phyloP scores from a whole-genome alignment of 1,284 basidiomycete species.

The Volvariella volvacea region DNA sequence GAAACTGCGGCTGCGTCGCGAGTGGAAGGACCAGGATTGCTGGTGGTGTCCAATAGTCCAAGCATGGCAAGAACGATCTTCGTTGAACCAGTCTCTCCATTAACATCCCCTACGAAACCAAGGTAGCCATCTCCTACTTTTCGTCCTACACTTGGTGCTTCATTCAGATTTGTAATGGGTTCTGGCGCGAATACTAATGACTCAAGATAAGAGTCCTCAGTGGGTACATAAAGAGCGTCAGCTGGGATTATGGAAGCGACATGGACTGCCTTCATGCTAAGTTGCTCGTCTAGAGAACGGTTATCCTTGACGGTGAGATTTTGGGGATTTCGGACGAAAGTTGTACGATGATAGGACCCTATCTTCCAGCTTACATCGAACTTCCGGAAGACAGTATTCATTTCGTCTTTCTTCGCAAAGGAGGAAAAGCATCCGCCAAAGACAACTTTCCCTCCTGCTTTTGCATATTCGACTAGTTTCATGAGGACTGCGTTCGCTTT shows the following conservation, averaged over 20 bases:
- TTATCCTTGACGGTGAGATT: constrained; percentile 18
- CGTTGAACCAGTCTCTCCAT: constrained; percentile 22
- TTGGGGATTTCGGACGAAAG: constrained; percentile 19
- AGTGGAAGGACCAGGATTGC: constrained; percentile 2
- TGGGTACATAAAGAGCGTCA: constrained; percentile 21
- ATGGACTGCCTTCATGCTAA: constrained; percentile 30
- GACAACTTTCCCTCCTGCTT: constrained; percentile 26
- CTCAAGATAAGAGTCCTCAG: constrained; percentile 16
- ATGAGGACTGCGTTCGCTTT: constrained; percentile 15
- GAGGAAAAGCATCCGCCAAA: constrained; percentile 26
- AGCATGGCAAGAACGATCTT: constrained; percentile 26
- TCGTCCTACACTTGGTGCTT: constrained; percentile 22
- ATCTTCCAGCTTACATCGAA: constrained; percentile 28
- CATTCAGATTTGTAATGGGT: constrained; percentile 13
- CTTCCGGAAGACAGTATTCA: constrained; percentile 19
- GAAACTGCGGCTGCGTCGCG: no score
- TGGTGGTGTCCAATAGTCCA: constrained; percentile 19
- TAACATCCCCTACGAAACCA: constrained; percentile 28
- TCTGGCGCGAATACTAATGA: constrained; percentile 18
- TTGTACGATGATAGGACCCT: constrained; percentile 26
- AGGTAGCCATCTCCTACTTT: constrained; percentile 24
- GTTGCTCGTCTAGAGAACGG: constrained; percentile 17
- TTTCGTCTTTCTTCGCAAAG: constrained; percentile 14
- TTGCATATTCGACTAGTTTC: constrained; percentile 24
- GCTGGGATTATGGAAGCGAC: constrained; percentile 17